Base-by-base conservation (phyloP, 1,284 basidiomycete genomes). In the Exsudoporus floridanus region DNA sequence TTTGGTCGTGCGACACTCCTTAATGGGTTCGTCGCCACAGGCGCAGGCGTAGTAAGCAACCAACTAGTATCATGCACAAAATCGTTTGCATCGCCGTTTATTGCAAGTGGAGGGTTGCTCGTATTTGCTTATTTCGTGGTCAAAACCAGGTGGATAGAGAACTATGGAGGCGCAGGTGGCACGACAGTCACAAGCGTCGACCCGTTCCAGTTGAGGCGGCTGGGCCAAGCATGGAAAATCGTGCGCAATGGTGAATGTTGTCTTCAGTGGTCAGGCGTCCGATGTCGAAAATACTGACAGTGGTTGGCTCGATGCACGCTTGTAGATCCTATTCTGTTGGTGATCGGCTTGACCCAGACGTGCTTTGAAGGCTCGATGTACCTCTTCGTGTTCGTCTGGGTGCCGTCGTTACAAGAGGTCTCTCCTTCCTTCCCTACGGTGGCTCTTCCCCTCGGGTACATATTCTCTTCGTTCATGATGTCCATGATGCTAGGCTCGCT, bases 291-390 rank as follows among this genome's bases (percentile, higher is more conserved):
- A 23, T n/a, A 18, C 48, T 54, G 48, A 61, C 30, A 1, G 13
- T 40, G 14, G 25, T 31, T 35, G 13, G 12, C n/a, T 28, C 27
- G n/a, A 38, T 1, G 7, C 19, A 28, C 21, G 2, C 28, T 37
- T 54, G 13, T 39, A 70, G 87, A 89, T 62, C 76, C 80, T 1
- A 65, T 80, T 23, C 74, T 90, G 14, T 70, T 88, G 52, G 77
- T 79, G n/a, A 77, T 90, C n/a, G 84, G 86, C 14, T 70, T 88
- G 47, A 83, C 82, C 0, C 87, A 89, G 65, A 89, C 87, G 1
- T 86, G 84, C 65, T 90, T 89, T 63, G 87, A 90, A 62, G 87
- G 87, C 1, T 87, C 84, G 7, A 87, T 90, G 86, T 90, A 90
- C 67, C 78, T 90, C 52, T 90, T 89, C 69, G 88, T 90, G 58